Conservation (phyloP, 805 yeast genomes). For the Barnettozyma sp. region DNA sequence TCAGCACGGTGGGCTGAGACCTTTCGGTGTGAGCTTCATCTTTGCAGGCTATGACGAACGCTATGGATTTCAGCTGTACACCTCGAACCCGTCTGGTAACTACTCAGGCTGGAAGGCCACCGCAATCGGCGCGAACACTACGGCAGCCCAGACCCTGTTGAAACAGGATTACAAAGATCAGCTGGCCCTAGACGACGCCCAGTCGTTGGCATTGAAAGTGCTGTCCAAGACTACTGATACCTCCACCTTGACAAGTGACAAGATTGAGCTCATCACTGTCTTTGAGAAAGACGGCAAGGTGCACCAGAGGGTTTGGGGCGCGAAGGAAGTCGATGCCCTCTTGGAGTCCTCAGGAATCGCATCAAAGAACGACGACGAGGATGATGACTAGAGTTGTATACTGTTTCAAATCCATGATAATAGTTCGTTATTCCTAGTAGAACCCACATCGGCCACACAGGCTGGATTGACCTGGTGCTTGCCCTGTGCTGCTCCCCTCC, state of each 20-base stretch:
- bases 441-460: too few relatives aligned
- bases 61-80: conserved; percentile 84
- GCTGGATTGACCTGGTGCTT: too few relatives aligned
- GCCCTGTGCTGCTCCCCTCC: too few relatives aligned
- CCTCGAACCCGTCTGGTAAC: conserved; percentile 96
- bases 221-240: conserved; percentile 91
- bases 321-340: conserved; percentile 65
- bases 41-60: conserved; percentile 94
- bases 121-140: conserved; percentile 90
- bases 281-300: conserved; percentile 43
- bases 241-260: conserved; percentile 77
- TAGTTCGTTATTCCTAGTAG: too few relatives aligned
- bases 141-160: conserved; percentile 91
- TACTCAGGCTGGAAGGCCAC: conserved; percentile 99
- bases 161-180: conserved; percentile 94
- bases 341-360: conserved; percentile 68
- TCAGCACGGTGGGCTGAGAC: conserved; percentile 97
- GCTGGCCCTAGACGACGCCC: conserved; percentile 63
- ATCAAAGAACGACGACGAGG: conserved; percentile 45
- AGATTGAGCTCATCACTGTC: conserved; percentile 88
- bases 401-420: too few relatives aligned
- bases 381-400: neutral
- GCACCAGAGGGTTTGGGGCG: conserved; percentile 70
- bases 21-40: conserved; percentile 94
- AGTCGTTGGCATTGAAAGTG: conserved; percentile 83